Base-by-base conservation (phyloP, 2,329 filamentous ascomycete genomes). In the Alternaria sp. region DNA sequence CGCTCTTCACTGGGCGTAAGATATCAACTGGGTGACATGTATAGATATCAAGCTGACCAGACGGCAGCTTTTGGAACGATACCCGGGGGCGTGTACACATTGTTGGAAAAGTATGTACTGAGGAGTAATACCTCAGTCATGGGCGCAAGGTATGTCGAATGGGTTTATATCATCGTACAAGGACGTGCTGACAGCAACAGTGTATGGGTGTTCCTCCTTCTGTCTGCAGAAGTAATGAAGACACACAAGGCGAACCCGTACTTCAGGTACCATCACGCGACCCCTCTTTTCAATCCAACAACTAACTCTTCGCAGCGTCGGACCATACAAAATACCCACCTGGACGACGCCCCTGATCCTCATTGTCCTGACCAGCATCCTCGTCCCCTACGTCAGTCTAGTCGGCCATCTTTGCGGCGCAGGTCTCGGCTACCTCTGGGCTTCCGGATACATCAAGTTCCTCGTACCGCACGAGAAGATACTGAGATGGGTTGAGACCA, bases 1-100 rank as follows among this genome's bases (percentile, higher is more conserved):
- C 92, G 36, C 85, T 98, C 56, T 97, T 98, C 79, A 88, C 96
- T 74, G 96, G 96, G 61, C 94, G 93, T 97, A 85, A 84, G 93
- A 28, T 61, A 46, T 6, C 43, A 19, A 11, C 17, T n/a, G 9
- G 10, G 28, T 30, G 15, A 30, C 17, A 23, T 11, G n/a, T n/a
- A 51, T n/a, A 73, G 93, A 91, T 90, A 36, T 21, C 9, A 21
- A 30, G 52, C 67, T 79, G 66, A 79, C 69, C 55, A 47, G 23
- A 59, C 30, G 46, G 49, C 61, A 81, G 80, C 81, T 25, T 83
- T 83, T 59, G 79, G 82, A 36, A 77, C 80, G 6, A 86, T 98
- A 61, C 96, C 96, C 6, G 95, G 92, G 2, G 83, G 91, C 7
- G 72, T 94, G 15, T 99, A 98, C 80, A 87, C 95, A 11, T 77